Conservation (phyloP, 352 stramenopile genomes). For the Globisporangium viniferum region DNA sequence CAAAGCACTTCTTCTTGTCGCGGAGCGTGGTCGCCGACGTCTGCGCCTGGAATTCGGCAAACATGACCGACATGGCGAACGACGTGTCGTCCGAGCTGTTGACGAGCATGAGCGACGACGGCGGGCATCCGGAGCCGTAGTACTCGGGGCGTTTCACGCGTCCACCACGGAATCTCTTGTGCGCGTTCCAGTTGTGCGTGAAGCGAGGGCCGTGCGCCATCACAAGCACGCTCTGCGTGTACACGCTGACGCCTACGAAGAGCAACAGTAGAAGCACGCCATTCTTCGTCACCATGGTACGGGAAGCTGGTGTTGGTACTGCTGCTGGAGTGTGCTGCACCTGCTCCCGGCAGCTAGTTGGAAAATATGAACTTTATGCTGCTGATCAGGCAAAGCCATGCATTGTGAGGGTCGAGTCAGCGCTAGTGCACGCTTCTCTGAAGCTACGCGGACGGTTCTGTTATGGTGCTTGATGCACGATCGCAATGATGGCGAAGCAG, state of each 20-base stretch:
- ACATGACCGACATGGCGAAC: constrained; percentile 28
- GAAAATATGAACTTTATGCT: background rate
- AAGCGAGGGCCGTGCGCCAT: background rate
- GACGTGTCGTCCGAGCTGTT: constrained; percentile 26
- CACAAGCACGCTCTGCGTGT: background rate
- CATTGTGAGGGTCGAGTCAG: background rate
- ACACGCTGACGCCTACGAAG: background rate
- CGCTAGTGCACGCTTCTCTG: background rate
- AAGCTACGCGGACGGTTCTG: background rate
- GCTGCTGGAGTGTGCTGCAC: background rate
- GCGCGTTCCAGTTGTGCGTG: background rate
- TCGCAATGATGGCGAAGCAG: constrained; percentile 1
- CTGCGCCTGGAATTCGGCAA: constrained; percentile 25
- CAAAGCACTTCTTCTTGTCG: constrained; percentile 21
- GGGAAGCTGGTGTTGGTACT: background rate
- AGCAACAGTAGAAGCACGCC: background rate
- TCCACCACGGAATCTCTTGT: constrained; percentile 24
- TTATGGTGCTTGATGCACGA: background rate
- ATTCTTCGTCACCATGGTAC: background rate
- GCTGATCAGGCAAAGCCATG: background rate
- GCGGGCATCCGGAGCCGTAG: constrained; percentile 24
- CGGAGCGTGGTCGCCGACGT: constrained; percentile 11
- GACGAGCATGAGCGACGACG: constrained; percentile 20
- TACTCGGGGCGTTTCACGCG: constrained; percentile 25
- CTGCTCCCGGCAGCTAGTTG: background rate